phyloP scores from a whole-genome alignment of 192 early-diverging fungal species.

The Linnemannia schmuckeri region DNA sequence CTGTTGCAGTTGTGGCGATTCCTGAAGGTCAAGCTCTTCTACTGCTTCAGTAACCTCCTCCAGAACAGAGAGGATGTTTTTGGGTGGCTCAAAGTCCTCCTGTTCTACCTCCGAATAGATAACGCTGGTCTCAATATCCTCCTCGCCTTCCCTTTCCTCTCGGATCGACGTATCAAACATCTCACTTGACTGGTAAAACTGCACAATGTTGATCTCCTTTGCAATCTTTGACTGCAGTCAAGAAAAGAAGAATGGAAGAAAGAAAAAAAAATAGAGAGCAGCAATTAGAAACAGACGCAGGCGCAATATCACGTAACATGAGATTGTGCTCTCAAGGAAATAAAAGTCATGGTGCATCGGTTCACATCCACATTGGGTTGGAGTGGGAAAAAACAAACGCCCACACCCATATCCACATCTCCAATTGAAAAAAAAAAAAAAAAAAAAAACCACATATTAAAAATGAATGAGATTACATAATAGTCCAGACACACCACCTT shows the following conservation, averaged over 20 bases:
- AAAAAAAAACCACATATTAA: not conserved
- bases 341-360: not conserved
- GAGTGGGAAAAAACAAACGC: not conserved
- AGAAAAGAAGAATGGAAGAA: not conserved
- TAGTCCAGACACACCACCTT: not conserved
- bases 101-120: conserved; percentile 17
- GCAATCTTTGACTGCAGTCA: conserved; percentile 46
- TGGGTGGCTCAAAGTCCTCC: conserved; percentile 41
- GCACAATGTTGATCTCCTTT: conserved; percentile 46
- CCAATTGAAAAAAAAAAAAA: not conserved
- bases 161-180: conserved; percentile 27
- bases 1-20: not conserved
- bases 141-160: conserved; percentile 9
- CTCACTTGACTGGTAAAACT: conserved; percentile 38
- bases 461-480: conserved; percentile 16
- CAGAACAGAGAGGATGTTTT: conserved; percentile 42
- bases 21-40: conserved; percentile 20
- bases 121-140: conserved; percentile 18
- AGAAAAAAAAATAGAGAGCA: not conserved
- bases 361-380: not conserved
- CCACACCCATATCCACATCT: not conserved
- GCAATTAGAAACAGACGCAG: not conserved
- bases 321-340: not conserved
- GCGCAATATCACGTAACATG: not conserved
- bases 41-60: conserved; percentile 36